Evolutionary conservation across 352 stramenopile species (phyloP).

Genomic region (Globisporangium parvum): DNA sequence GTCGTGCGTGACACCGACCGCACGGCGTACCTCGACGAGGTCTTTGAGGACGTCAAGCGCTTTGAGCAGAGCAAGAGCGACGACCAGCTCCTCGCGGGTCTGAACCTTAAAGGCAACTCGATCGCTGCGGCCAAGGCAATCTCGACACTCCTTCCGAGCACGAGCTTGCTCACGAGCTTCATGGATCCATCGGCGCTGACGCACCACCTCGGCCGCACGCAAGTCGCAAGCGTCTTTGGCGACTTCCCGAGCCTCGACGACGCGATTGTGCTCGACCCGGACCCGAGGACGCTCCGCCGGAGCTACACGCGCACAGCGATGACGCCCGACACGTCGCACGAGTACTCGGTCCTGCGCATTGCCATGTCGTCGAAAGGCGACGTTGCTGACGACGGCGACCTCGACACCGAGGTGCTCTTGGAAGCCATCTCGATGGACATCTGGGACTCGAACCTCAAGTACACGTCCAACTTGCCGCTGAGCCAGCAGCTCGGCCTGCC

Average conservation of each 20-base stretch:
- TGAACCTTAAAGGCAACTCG: slow-evolving; percentile 52
- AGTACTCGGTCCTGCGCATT: slow-evolving; percentile 70
- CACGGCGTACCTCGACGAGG: slow-evolving; percentile 50
- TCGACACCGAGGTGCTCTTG: slow-evolving; percentile 73
- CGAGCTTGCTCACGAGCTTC: slow-evolving; percentile 66
- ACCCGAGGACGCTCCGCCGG: slow-evolving; percentile 26
- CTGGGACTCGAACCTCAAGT: slow-evolving; percentile 80
- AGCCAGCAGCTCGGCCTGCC: slow-evolving; percentile 57
- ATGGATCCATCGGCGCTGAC: slow-evolving; percentile 60
- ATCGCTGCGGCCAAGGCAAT: slow-evolving; percentile 66
- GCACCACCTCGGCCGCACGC: slow-evolving; percentile 34
- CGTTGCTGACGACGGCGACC: slow-evolving; percentile 32
- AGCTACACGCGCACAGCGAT: slow-evolving; percentile 25
- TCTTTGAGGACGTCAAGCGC: slow-evolving; percentile 51
- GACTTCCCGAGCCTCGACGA: slow-evolving; percentile 49
- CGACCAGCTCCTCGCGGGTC: slow-evolving; percentile 48
- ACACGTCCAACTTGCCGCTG: slow-evolving; percentile 70
- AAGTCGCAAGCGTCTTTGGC: slow-evolving; percentile 48
- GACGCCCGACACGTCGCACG: slow-evolving; percentile 23
- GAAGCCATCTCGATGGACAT: slow-evolving; percentile 87
- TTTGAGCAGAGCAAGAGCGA: slow-evolving; percentile 41
- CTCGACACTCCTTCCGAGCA: slow-evolving; percentile 63
- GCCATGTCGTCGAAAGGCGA: slow-evolving; percentile 72
- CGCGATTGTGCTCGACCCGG: slow-evolving; percentile 58
- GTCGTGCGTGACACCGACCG: slow-evolving; percentile 54